These are phyloP conservation scores for Apiosordaria backusii DNA, from an alignment of 495 filamentous ascomycete species.

Conservation along the genomic window DNA sequence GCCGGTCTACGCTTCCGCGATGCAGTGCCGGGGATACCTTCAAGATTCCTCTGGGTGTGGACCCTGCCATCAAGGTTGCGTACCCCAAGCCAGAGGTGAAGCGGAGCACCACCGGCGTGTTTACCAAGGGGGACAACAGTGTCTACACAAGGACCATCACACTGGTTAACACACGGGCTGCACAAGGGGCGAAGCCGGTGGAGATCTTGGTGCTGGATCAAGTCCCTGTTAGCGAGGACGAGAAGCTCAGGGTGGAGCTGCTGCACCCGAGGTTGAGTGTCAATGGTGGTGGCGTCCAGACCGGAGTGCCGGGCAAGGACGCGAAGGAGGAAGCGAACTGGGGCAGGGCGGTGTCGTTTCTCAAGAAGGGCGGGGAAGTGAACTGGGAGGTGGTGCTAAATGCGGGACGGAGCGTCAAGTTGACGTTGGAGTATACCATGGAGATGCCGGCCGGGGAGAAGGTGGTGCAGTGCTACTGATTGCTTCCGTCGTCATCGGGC, in stretches of 20 bases:
- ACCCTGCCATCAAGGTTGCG: slow-evolving; percentile 57
- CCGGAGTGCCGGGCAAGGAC: slow-evolving; percentile 34
- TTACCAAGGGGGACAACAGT: slow-evolving; percentile 55
- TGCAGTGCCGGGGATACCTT: slow-evolving; percentile 60
- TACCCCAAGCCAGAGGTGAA: slow-evolving; percentile 62
- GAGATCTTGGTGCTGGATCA: slow-evolving; percentile 61
- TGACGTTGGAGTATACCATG: slow-evolving; percentile 63
- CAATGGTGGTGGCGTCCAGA: slow-evolving; percentile 41
- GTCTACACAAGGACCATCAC: slow-evolving; percentile 55
- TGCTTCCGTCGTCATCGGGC: neutral
- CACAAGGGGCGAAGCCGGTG: slow-evolving; percentile 38
- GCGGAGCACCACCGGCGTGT: slow-evolving; percentile 48
- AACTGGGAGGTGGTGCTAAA: slow-evolving; percentile 58
- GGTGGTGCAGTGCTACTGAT: slow-evolving; percentile 35
- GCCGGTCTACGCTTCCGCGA: slow-evolving; percentile 54
- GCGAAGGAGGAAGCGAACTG: slow-evolving; percentile 35
- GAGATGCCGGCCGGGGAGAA: slow-evolving; percentile 50
- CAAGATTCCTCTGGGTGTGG: slow-evolving; percentile 60
- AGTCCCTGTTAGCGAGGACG: slow-evolving; percentile 64
- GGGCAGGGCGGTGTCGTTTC: slow-evolving; percentile 45
- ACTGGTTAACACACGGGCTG: slow-evolving; percentile 57
- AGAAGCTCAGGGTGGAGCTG: slow-evolving; percentile 54
- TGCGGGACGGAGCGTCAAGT: slow-evolving; percentile 52
- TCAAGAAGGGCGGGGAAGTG: slow-evolving; percentile 61
- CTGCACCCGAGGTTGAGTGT: slow-evolving; percentile 50